These are phyloP conservation scores for Clohesyomyces aquaticus DNA, from an alignment of 495 filamentous ascomycete genomes.

Conservation along the genomic window DNA sequence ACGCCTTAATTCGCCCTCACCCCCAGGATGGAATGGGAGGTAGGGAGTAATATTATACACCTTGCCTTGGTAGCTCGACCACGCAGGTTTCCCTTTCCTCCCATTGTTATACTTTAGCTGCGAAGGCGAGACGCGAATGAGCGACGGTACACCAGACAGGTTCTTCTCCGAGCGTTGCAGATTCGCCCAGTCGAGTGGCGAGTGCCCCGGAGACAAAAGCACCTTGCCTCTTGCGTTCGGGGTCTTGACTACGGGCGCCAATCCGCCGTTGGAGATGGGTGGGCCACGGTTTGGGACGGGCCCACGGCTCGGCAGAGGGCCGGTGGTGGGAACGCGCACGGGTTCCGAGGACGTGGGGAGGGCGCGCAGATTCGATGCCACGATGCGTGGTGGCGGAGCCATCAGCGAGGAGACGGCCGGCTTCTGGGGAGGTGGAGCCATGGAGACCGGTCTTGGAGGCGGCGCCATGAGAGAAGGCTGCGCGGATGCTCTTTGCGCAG, in stretches of 20 bases:
- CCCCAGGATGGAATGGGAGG: conserved; percentile 87
- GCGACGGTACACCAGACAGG: conserved; percentile 60
- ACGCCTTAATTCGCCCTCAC: conserved; percentile 80
- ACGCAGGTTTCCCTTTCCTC: conserved; percentile 79
- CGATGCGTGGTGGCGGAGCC: conserved; percentile 36
- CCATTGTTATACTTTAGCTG: conserved; percentile 75
- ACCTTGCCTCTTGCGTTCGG: conserved; percentile 58
- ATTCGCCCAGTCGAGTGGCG: conserved; percentile 92
- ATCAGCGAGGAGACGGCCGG: conserved; percentile 15
- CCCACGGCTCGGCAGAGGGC: conserved; percentile 45
- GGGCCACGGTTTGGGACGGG: conserved; percentile 42
- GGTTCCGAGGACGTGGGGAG: conserved; percentile 38
- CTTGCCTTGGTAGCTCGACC: conserved; percentile 81
- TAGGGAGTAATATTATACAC: conserved; percentile 96
- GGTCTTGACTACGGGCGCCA: conserved; percentile 34
- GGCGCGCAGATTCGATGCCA: conserved; percentile 36
- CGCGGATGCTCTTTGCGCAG: conserved; percentile 41
- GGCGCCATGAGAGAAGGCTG: conserved; percentile 19
- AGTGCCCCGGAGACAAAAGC: conserved; percentile 80
- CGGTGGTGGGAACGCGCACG: conserved; percentile 49
- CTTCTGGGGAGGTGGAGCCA: conserved; percentile 31
- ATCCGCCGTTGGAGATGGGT: conserved; percentile 35
- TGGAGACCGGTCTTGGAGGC: conserved; percentile 34
- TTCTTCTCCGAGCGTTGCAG: conserved; percentile 67
- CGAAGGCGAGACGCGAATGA: conserved; percentile 72